These are phyloP conservation scores for Acanthamoeba royreba DNA, from an alignment of 208 protist genomes.

Conservation along the genomic window DNA sequence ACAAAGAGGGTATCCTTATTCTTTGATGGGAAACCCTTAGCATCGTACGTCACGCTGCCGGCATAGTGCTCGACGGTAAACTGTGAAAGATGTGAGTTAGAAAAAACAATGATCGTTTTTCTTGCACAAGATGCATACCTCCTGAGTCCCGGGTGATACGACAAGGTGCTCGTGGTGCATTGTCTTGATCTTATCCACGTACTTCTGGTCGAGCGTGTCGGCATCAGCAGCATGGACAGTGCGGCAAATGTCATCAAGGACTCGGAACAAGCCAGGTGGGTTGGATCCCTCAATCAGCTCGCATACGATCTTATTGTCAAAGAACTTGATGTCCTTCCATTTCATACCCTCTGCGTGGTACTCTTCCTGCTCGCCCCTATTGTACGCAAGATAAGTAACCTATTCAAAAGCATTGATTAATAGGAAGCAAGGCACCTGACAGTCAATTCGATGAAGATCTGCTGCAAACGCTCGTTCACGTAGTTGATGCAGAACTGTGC, in stretches of 20 bases:
- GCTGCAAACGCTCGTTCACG: constrained; percentile 96
- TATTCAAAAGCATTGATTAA: neutral
- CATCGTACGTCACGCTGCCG: constrained; percentile 76
- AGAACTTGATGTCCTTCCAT: constrained; percentile 93
- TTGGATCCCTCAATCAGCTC: constrained; percentile 87
- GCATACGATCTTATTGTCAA: constrained; percentile 93
- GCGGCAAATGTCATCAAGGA: constrained; percentile 95
- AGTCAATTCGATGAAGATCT: constrained; percentile 97
- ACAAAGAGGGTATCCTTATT: constrained; percentile 90
- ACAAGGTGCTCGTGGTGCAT: constrained; percentile 17
- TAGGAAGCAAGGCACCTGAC: constrained; percentile 76
- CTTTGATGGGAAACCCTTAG: constrained; percentile 88
- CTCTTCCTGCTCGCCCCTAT: constrained; percentile 57
- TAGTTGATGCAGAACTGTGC: constrained; percentile 70
- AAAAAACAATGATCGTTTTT: neutral
- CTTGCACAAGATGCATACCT: neutral
- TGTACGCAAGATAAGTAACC: neutral
- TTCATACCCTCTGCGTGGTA: constrained; percentile 81
- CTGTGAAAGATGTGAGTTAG: neutral
- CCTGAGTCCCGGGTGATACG: neutral
- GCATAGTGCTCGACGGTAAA: constrained; percentile 92
- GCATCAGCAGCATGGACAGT: constrained; percentile 73
- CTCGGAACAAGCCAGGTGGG: constrained; percentile 88
- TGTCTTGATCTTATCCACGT: neutral
- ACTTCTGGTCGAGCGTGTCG: constrained; percentile 22